phyloP scores from a whole-genome alignment of 2,329 filamentous ascomycete species.

The Simplicillium aogashimaense region DNA sequence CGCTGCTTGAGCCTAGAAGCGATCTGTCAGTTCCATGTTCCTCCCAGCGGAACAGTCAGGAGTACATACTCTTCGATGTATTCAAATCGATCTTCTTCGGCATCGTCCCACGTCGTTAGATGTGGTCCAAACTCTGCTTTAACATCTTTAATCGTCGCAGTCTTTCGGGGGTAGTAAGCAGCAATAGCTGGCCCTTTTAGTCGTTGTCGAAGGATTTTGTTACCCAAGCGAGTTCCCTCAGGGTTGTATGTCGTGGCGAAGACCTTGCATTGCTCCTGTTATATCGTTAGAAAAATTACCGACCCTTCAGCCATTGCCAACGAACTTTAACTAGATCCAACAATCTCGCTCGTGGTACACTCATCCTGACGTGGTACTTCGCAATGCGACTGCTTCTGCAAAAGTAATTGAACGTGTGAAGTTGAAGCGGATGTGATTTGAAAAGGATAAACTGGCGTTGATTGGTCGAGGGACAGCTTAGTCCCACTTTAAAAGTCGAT shows the following conservation, averaged over 20 bases:
- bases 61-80: conserved; percentile 53
- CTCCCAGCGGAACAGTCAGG: background rate
- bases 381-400: conserved; percentile 3
- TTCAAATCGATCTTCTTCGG: conserved; percentile 71
- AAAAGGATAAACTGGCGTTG: no score
- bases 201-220: conserved; percentile 84
- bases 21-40: conserved; percentile 16
- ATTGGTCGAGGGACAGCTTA: no score
- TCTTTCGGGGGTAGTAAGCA: conserved; percentile 77
- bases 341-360: conserved; percentile 50
- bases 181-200: conserved; percentile 74
- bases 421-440: background rate
- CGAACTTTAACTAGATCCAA: conserved; percentile 71
- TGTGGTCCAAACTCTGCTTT: conserved; percentile 58
- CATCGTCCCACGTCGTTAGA: conserved; percentile 61
- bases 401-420: background rate
- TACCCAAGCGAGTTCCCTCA: conserved; percentile 69
- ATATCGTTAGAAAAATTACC: conserved; percentile 11
- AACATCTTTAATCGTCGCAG: conserved; percentile 63
- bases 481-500: no score
- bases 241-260: conserved; percentile 92
- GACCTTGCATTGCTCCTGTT: conserved; percentile 77
- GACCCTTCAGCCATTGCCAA: background rate
- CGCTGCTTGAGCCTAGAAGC: conserved; percentile 55
- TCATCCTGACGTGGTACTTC: conserved; percentile 38